Evolutionary conservation across 2,329 filamentous ascomycete species (phyloP), one percentile per base, ranked within the genome.

Genomic region (Pseudogymnoascus sp.): DNA sequence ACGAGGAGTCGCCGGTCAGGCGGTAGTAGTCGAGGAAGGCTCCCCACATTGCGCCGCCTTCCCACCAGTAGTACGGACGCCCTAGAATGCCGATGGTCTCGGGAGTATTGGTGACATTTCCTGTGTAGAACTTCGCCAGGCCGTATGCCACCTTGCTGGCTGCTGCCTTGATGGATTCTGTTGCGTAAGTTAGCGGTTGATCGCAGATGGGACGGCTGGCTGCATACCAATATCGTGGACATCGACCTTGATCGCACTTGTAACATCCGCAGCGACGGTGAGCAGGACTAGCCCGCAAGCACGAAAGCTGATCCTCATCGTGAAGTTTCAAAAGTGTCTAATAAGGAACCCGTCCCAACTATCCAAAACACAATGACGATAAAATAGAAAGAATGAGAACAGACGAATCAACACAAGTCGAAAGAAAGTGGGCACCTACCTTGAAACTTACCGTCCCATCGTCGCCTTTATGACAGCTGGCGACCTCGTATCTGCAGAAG

Each of bases 11-110:
- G 44, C 80, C 78, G 0, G 87, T 89, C 71, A 82, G 84, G 70
- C 87, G 80, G 66, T 84, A 88, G 72, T 90, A 90, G 73, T 90
- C 85, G 31, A 90, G 74, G 79, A 90, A 81, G 35, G 81, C 77
- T n/a, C 85, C 85, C 80, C 85, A 87, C 64, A 86, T 78, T 6
- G 84, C 84, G 59, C 86, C 86, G 3, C 79, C 77, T 67, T 82
- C 80, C 81, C 80, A 82, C 78, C 78, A 82, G 70, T 80, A 91
- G 70, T 88, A 87, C 23, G 87, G 87, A 28, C 79, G 73, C 2
- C 85, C 84, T 33, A 92, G 79, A 67, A 88, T 82, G 61, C 80
- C 85, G 47, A 87, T 80, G 7, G 80, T 80, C 74, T 84, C 71
- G 50, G 78, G 74, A 11, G 77, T 80, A 50, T 81, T 78, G n/a